These are phyloP conservation scores for Capsella bursapastoris DNA, from an alignment of 345 rosid genomes.

Conservation along the genomic window DNA sequence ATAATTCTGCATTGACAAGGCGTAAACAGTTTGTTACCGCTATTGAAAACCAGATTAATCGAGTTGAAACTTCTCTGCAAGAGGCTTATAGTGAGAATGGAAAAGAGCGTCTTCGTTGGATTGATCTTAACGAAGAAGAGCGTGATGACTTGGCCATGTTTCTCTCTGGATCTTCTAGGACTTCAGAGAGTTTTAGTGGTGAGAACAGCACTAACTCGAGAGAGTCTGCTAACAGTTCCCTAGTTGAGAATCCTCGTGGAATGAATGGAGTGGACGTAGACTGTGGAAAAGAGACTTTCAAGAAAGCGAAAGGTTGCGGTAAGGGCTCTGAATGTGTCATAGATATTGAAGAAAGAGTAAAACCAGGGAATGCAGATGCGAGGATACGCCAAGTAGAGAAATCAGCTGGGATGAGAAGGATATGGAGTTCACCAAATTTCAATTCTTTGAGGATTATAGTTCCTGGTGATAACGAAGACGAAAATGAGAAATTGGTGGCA, in stretches of 20 bases:
- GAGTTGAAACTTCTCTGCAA: conserved; percentile 62
- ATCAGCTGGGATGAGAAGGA: conserved; percentile 54
- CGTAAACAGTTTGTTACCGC: conserved; percentile 76
- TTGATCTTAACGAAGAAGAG: conserved; percentile 75
- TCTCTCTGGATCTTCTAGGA: conserved; percentile 66
- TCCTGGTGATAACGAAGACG: conserved; percentile 46
- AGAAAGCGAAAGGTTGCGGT: conserved; percentile 35
- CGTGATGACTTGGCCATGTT: conserved; percentile 78
- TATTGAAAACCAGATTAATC: conserved; percentile 63
- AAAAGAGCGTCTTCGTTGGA: conserved; percentile 73
- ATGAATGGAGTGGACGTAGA: conserved; percentile 24
- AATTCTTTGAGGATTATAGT: conserved; percentile 63
- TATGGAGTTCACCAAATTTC: conserved; percentile 67
- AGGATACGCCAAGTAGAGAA: conserved; percentile 47
- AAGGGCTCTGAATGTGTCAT: conserved; percentile 47
- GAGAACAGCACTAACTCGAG: conserved; percentile 38
- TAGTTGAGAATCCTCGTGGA: neutral
- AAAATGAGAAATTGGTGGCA: conserved; percentile 42
- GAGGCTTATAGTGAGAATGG: conserved; percentile 63
- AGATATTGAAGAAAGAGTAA: conserved; percentile 43
- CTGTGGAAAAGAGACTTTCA: conserved; percentile 17
- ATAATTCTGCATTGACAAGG: conserved; percentile 56
- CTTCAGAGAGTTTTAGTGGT: conserved; percentile 18
- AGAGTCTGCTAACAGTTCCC: neutral
- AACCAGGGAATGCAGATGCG: conserved; percentile 49